A percentile compares a stretch with the other conserved stretches of the same genome.
Conservation (phyloP, 2,329 filamentous ascomycete genomes). For the Stagonosporopsis vannaccii region DNA sequence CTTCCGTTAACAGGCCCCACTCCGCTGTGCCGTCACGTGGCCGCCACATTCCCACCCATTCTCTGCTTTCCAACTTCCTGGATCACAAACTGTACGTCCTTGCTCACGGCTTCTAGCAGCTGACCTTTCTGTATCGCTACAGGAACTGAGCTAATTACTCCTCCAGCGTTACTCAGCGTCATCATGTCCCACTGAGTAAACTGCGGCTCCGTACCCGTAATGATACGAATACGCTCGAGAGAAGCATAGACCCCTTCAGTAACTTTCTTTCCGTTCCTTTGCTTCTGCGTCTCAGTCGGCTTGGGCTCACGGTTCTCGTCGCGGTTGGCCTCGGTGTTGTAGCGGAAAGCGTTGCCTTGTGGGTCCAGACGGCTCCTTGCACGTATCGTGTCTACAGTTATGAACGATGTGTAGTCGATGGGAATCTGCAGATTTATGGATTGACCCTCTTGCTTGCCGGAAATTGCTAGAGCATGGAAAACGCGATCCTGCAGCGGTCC, state of each 20-base stretch:
- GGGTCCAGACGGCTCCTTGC: constrained; percentile 25
- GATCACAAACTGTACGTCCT: constrained; percentile 57
- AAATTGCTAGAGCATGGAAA: constrained; percentile 72
- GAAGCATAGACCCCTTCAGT: constrained; percentile 69
- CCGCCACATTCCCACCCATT: not conserved
- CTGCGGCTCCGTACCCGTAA: constrained; percentile 8
- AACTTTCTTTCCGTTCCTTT: constrained; percentile 54
- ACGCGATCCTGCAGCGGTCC: constrained; percentile 67
- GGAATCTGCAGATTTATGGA: constrained; percentile 55
- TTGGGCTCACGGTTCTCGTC: constrained; percentile 9
- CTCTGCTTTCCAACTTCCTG: constrained; percentile 15
- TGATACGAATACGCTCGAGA: constrained; percentile 59
- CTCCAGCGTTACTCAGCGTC: constrained; percentile 74
- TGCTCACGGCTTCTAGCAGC: constrained; percentile 16
- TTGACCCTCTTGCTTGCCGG: constrained; percentile 54
- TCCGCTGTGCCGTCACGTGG: not conserved
- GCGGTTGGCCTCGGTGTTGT: constrained; percentile 14
- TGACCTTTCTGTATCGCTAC: constrained; percentile 66
- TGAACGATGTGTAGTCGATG: constrained; percentile 59
- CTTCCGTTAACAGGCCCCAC: not conserved
- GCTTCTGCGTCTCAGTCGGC: constrained; percentile 32
- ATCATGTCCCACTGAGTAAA: constrained; percentile 76
- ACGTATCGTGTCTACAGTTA: constrained; percentile 16
- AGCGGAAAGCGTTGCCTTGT: constrained; percentile 14
- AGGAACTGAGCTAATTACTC: constrained; percentile 62